Conservation (phyloP, 1,139 yeast genomes). For the Zhuliangozyma blackwelliae region DNA sequence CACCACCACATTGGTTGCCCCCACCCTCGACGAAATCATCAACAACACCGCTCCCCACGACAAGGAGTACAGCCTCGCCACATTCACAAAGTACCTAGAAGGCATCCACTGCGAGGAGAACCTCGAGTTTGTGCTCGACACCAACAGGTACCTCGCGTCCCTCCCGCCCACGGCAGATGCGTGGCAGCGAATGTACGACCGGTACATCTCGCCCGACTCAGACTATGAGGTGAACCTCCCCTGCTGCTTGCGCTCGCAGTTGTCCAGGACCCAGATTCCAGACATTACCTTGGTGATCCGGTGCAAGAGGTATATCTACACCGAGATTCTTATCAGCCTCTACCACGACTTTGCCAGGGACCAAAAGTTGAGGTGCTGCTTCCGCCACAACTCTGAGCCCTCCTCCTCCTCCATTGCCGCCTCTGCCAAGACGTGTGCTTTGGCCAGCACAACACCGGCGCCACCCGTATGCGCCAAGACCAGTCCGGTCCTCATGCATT, state of each 20-base stretch:
- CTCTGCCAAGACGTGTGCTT: not conserved
- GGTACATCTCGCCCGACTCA: conserved; percentile 9
- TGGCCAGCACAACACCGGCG: not conserved
- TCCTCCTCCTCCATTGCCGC: not conserved
- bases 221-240: conserved; percentile 12
- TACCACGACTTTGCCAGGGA: conserved; percentile 10
- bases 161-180: conserved; percentile 4
- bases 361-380: not conserved
- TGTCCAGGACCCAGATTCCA: conserved; percentile 6
- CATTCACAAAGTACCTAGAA: conserved; percentile 7
- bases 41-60: not conserved
- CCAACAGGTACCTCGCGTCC: conserved; percentile 6
- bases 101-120: conserved; percentile 14
- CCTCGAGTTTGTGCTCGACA: conserved; percentile 11
- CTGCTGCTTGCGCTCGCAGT: conserved; percentile 6
- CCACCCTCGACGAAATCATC: not conserved
- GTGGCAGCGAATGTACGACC: conserved; percentile 11
- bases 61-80: not conserved
- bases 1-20: too few relatives aligned
- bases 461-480: too few relatives aligned
- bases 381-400: not conserved
- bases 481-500: too few relatives aligned
- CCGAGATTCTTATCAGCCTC: conserved; percentile 10
- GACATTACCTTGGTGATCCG: conserved; percentile 3
- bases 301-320: conserved; percentile 9